A percentile compares a stretch with the other conserved stretches of the same genome.
Evolutionary conservation across 805 yeast species (phyloP).

Genomic region (Blastobotrys robertii): DNA sequence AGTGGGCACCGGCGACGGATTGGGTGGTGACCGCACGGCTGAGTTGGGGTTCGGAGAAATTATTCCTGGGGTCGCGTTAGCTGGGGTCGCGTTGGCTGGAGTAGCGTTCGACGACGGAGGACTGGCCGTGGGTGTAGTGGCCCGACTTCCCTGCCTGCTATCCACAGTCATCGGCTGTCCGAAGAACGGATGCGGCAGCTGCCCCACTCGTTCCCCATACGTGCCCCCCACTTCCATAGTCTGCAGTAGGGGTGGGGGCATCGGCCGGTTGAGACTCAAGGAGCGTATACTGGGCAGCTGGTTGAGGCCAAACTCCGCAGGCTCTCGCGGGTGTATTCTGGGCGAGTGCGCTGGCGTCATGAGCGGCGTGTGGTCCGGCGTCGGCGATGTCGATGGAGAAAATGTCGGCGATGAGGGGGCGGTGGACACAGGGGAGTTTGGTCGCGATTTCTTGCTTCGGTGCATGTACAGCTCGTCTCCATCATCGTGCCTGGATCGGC

Average conservation of each 20-base stretch:
- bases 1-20: background rate
- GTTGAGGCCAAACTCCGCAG: slow-evolving; percentile 23
- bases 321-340: slow-evolving; percentile 30
- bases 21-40: slow-evolving; percentile 4
- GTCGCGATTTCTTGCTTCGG: slow-evolving; percentile 30
- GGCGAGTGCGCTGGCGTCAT: slow-evolving; percentile 39
- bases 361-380: slow-evolving; percentile 35
- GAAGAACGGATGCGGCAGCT: too few relatives aligned
- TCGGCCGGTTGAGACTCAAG: slow-evolving; percentile 17
- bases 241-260: slow-evolving; percentile 18
- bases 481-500: slow-evolving; percentile 13
- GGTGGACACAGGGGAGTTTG: slow-evolving; percentile 33
- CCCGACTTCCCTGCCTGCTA: background rate
- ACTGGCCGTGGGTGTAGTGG: background rate
- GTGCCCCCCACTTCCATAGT: slow-evolving; percentile 17
- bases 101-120: background rate
- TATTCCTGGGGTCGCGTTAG: background rate
- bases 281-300: slow-evolving; percentile 31
- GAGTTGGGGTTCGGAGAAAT: background rate
- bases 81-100: slow-evolving; percentile 1
- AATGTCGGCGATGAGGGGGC: slow-evolving; percentile 35
- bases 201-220: background rate
- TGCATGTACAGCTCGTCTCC: slow-evolving; percentile 18
- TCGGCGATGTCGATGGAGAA: slow-evolving; percentile 30
- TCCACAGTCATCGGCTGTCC: too few relatives aligned